These are phyloP conservation scores for Mitragyna speciosa DNA, from an alignment of 257 asterid species.

Conservation along the genomic window DNA sequence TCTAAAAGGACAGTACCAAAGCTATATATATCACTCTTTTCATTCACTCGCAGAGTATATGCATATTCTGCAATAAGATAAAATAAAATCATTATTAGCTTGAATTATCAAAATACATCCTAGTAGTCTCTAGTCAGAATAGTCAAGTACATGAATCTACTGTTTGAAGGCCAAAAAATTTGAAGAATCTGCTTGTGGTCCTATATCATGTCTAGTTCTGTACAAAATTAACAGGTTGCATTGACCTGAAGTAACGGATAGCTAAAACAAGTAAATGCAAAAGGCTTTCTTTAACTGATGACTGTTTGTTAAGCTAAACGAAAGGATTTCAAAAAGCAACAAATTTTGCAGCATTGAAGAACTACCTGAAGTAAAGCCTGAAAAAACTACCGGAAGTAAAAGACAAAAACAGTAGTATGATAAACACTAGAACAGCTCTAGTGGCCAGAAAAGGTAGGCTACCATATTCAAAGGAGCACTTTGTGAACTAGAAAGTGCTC, in stretches of 20 bases:
- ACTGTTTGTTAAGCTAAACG: not conserved
- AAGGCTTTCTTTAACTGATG: constrained; percentile 10
- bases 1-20: constrained; percentile 72
- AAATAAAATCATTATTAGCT: not conserved
- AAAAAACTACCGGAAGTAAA: too few species aligned
- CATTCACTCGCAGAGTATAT: constrained; percentile 70
- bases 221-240: not conserved
- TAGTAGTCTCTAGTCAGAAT: too few species aligned
- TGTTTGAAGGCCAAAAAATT: not conserved
- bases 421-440: not conserved
- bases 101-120: not conserved
- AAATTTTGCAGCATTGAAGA: not conserved
- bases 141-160: not conserved
- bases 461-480: not conserved
- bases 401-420: not conserved
- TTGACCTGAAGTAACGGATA: not conserved
- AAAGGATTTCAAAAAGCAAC: not conserved
- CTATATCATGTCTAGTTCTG: not conserved
- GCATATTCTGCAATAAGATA: constrained; percentile 56
- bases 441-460: not conserved
- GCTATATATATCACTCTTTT: constrained; percentile 79
- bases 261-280: not conserved
- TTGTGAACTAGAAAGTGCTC: not conserved
- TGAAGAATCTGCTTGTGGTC: not conserved
- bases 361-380: too few species aligned